A percentile compares a stretch with the other conserved stretches of the same genome.
phyloP scores from a whole-genome alignment of 2,329 filamentous ascomycete genomes.

The Botryotinia calthae region DNA sequence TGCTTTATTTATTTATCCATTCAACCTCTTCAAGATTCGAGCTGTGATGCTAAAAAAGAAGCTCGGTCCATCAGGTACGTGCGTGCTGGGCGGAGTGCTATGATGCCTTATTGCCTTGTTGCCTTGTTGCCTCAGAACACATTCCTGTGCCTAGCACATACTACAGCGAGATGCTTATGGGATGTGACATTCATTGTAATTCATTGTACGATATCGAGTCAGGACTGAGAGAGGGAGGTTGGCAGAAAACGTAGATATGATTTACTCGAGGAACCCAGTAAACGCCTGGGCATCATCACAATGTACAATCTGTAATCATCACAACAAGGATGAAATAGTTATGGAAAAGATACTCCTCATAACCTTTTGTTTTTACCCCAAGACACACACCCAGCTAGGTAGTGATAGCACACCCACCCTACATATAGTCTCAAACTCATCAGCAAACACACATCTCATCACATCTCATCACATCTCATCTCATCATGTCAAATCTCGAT shows the following conservation, averaged over 20 bases:
- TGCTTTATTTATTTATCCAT: background rate
- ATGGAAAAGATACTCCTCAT: background rate
- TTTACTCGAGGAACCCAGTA: background rate
- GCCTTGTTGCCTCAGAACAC: background rate
- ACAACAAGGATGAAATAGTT: background rate
- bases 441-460: background rate
- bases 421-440: background rate
- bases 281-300: background rate
- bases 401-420: no score
- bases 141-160: background rate
- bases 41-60: slow-evolving; percentile 1
- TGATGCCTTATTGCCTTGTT: background rate
- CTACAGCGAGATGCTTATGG: background rate
- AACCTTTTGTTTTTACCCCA: background rate
- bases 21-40: background rate
- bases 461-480: background rate
- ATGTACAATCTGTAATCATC: accelerated
- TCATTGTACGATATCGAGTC: no score
- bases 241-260: background rate
- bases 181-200: background rate
- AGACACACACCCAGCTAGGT: background rate
- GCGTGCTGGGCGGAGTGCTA: background rate
- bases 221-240: no score
- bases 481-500: background rate
- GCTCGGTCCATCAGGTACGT: background rate